Percentiles rank a stretch among this genome's conserved stretches.
Conservation (phyloP, 441 rosid species). For the Euphorbia schlechtendalii region DNA sequence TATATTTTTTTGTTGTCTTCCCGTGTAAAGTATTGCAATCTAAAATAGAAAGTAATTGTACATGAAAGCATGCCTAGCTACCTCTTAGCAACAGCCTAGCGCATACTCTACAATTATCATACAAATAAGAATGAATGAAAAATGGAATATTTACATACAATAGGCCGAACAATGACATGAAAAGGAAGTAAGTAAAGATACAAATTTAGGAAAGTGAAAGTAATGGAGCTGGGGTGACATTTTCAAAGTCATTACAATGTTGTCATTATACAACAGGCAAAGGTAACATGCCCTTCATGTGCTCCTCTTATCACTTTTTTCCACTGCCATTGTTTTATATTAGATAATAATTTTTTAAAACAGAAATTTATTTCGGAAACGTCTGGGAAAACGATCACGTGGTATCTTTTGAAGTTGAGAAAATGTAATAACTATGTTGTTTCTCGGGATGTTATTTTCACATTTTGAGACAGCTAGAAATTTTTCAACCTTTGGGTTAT, state of each 20-base stretch:
- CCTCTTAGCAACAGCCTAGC: neutral
- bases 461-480: too few species aligned
- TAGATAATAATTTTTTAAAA: too few species aligned
- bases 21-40: too few species aligned
- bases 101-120: too few species aligned
- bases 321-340: too few species aligned
- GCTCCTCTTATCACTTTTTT: neutral
- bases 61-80: neutral
- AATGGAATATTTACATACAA: neutral
- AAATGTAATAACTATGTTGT: too few species aligned
- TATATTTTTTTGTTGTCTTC: too few species aligned
- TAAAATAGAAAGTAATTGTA: neutral
- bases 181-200: neutral
- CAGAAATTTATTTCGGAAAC: too few species aligned
- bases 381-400: too few species aligned
- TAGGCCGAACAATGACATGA: neutral
- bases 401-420: too few species aligned
- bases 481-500: too few species aligned
- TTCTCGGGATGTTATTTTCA: too few species aligned
- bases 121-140: neutral
- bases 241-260: neutral
- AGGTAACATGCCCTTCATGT: slow-evolving; percentile 1
- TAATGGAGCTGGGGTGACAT: neutral
- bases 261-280: neutral
- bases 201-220: neutral